Conservation (phyloP, 2,329 filamentous ascomycete genomes). For the Paraphaeosphaeria sporulosa region DNA sequence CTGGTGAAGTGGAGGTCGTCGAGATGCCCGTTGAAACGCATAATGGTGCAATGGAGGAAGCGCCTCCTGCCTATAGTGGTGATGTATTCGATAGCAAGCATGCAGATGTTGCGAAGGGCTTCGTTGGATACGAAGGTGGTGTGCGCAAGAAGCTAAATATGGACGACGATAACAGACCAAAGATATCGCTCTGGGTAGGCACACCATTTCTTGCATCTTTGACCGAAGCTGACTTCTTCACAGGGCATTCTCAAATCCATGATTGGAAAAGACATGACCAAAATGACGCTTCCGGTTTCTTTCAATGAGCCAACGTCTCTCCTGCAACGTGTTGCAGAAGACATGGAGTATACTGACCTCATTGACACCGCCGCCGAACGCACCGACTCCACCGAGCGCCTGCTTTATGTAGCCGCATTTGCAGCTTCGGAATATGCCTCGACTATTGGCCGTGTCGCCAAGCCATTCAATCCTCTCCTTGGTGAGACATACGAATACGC, state of each 20-base stretch:
- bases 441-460: slow-evolving; percentile 94
- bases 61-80: slow-evolving; percentile 47
- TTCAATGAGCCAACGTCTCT: slow-evolving; percentile 98
- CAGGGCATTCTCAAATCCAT: slow-evolving; percentile 97
- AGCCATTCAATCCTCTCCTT: slow-evolving; percentile 95
- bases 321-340: slow-evolving; percentile 92
- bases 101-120: slow-evolving; percentile 77
- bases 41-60: slow-evolving; percentile 50
- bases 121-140: slow-evolving; percentile 90
- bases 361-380: slow-evolving; percentile 88
- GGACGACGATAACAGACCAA: slow-evolving; percentile 90
- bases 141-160: slow-evolving; percentile 81
- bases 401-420: slow-evolving; percentile 95
- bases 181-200: slow-evolving; percentile 93
- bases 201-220: not conserved
- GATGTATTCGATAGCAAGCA: slow-evolving; percentile 59
- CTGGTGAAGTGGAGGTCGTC: slow-evolving; percentile 84
- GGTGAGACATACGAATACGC: slow-evolving; percentile 98
- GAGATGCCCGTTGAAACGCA: slow-evolving; percentile 62
- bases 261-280: slow-evolving; percentile 99
- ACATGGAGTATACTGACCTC: slow-evolving; percentile 97
- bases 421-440: slow-evolving; percentile 97
- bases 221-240: slow-evolving; percentile 18
- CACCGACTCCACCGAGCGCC: slow-evolving; percentile 84
- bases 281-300: slow-evolving; percentile 97